Percentiles rank a stretch among this genome's conserved stretches.
These are phyloP conservation scores for Tetrapyrgos nigripes DNA, from an alignment of 1,284 basidiomycete species.

Conservation along the genomic window DNA sequence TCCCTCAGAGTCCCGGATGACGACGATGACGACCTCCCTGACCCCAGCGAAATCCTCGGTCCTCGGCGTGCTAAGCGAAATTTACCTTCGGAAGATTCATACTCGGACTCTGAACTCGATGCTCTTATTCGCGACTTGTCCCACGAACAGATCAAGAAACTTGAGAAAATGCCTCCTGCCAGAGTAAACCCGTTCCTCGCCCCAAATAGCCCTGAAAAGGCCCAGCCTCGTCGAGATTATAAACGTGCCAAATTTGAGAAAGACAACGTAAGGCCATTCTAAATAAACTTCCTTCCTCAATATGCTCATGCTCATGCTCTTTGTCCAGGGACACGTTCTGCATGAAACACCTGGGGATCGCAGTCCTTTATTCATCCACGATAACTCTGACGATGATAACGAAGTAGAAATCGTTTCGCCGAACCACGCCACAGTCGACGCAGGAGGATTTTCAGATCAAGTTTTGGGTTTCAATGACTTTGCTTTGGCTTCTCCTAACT, in stretches of 20 bases:
- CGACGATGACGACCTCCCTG: slow-evolving; percentile 58
- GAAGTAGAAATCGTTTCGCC: background rate
- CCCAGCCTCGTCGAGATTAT: background rate
- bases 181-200: background rate
- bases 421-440: background rate
- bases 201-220: background rate
- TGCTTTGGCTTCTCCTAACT: slow-evolving; percentile 38
- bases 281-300: background rate
- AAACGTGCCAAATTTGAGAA: background rate
- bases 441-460: background rate
- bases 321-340: background rate
- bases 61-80: slow-evolving; percentile 16
- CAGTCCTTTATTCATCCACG: background rate
- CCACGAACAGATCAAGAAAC: slow-evolving; percentile 13
- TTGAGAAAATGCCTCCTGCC: background rate
- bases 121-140: slow-evolving; percentile 30
- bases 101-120: slow-evolving; percentile 46
- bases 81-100: slow-evolving; percentile 35
- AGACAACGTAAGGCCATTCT: background rate
- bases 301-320: background rate
- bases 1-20: slow-evolving; percentile 23
- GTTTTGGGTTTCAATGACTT: no score
- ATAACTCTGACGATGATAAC: slow-evolving; percentile 6
- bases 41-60: slow-evolving; percentile 42
- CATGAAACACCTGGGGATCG: background rate